These are phyloP conservation scores for Dimargaris xerosporica DNA, from an alignment of 192 early-diverging fungal species.

Conservation along the genomic window DNA sequence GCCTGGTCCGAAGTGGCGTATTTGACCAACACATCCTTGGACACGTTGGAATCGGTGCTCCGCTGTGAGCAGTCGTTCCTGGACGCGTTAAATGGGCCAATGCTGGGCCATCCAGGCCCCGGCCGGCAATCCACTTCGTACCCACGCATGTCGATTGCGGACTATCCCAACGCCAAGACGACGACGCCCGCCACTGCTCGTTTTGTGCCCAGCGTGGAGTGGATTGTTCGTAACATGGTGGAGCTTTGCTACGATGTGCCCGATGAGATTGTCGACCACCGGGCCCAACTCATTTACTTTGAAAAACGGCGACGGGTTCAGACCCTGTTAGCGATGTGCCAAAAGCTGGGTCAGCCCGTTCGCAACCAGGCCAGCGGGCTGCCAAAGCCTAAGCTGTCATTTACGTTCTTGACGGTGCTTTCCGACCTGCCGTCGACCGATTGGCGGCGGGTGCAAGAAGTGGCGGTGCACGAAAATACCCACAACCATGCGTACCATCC, in stretches of 20 bases:
- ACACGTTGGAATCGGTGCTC: slow-evolving; percentile 40
- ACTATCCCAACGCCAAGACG: slow-evolving; percentile 19
- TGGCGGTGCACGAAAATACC: slow-evolving; percentile 7
- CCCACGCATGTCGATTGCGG: slow-evolving; percentile 18
- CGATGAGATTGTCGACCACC: slow-evolving; percentile 34
- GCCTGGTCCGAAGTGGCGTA: slow-evolving; percentile 45
- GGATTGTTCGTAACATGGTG: slow-evolving; percentile 56
- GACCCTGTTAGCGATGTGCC: slow-evolving; percentile 37
- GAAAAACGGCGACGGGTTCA: slow-evolving; percentile 53
- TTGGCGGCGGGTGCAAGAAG: not conserved
- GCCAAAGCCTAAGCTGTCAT: not conserved
- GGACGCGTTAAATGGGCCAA: not conserved
- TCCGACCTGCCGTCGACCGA: not conserved
- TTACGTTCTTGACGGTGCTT: not conserved
- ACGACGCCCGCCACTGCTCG: slow-evolving; percentile 23
- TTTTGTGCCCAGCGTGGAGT: slow-evolving; percentile 51
- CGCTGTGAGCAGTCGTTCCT: slow-evolving; percentile 15
- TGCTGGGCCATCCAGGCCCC: too few species aligned
- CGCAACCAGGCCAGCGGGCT: not conserved
- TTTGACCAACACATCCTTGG: slow-evolving; percentile 28
- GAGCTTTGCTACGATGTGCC: slow-evolving; percentile 51
- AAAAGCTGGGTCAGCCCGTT: slow-evolving; percentile 20
- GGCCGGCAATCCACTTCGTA: slow-evolving; percentile 18
- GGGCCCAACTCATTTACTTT: slow-evolving; percentile 37
- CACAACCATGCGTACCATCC: slow-evolving; percentile 4